These are phyloP conservation scores for Vachellia collinsii DNA, from an alignment of 306 rosid species.

Conservation along the genomic window DNA sequence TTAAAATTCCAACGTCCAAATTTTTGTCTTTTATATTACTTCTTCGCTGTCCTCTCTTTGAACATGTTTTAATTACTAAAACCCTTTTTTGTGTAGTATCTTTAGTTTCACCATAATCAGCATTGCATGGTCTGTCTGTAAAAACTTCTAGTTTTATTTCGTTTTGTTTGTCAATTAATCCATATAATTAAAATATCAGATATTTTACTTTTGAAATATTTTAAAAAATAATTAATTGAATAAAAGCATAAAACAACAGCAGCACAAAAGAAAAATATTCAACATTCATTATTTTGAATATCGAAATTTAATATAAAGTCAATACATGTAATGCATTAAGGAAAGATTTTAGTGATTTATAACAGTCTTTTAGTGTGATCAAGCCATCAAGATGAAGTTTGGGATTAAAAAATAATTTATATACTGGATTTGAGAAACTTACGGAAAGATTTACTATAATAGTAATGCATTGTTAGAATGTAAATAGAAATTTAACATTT, in stretches of 20 bases:
- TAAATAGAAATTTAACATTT: not conserved
- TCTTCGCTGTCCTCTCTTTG: no score
- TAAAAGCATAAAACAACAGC: not conserved
- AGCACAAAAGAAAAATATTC: not conserved
- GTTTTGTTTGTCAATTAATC: not conserved
- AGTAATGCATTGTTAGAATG: not conserved
- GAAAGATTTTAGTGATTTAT: not conserved
- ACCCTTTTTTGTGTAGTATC: not conserved
- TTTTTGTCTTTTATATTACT: not conserved
- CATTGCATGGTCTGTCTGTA: not conserved
- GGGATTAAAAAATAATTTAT: not conserved
- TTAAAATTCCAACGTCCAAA: not conserved
- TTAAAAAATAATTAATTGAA: not conserved
- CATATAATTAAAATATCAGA: no score
- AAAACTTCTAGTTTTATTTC: not conserved
- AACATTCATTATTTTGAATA: not conserved
- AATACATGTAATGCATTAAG: not conserved
- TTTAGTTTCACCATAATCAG: not conserved
- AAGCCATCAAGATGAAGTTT: not conserved
- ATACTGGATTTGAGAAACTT: not conserved
- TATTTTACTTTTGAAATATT: no score
- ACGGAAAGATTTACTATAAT: not conserved
- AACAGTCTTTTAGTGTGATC: not conserved
- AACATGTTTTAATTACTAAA: not conserved
- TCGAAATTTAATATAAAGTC: not conserved